Evolutionary conservation across 2,329 filamentous ascomycete species (phyloP).

Genomic region (Tolypocladium pustulatum): DNA sequence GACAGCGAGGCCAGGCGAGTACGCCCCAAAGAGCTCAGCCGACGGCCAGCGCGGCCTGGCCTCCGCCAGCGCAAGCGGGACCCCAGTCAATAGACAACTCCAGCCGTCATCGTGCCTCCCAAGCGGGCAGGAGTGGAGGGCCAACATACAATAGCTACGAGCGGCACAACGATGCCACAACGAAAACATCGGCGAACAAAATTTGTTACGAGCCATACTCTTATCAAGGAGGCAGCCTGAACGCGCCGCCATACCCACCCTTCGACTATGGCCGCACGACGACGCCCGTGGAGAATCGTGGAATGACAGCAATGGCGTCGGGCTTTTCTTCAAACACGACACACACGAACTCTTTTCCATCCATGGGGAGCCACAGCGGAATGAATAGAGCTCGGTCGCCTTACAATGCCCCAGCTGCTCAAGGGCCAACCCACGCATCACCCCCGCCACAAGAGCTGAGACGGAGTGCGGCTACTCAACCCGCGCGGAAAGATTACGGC

Average conservation of each 20-base stretch:
- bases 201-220: constrained; percentile 21
- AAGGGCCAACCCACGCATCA: not conserved
- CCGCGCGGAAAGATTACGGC: not conserved
- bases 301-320: not conserved
- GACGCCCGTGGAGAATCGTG: constrained; percentile 1
- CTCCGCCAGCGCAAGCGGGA: constrained; percentile 2
- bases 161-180: constrained; percentile 6
- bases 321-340: constrained; percentile 1
- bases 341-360: not conserved
- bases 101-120: not conserved
- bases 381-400: not conserved
- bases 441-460: not conserved
- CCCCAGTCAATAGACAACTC: not conserved
- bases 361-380: not conserved
- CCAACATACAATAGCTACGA: constrained; percentile 11
- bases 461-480: not conserved
- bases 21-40: not conserved
- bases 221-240: constrained; percentile 11
- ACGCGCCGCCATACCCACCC: constrained; percentile 8
- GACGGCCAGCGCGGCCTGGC: constrained; percentile 2
- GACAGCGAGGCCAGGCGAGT: constrained; percentile 9
- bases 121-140: not conserved
- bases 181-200: constrained; percentile 5
- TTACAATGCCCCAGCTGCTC: not conserved
- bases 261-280: constrained; percentile 18